A percentile compares a stretch with the other conserved stretches of the same genome.
These are phyloP conservation scores for Sindora glabra DNA, from an alignment of 306 rosid species.

Conservation along the genomic window DNA sequence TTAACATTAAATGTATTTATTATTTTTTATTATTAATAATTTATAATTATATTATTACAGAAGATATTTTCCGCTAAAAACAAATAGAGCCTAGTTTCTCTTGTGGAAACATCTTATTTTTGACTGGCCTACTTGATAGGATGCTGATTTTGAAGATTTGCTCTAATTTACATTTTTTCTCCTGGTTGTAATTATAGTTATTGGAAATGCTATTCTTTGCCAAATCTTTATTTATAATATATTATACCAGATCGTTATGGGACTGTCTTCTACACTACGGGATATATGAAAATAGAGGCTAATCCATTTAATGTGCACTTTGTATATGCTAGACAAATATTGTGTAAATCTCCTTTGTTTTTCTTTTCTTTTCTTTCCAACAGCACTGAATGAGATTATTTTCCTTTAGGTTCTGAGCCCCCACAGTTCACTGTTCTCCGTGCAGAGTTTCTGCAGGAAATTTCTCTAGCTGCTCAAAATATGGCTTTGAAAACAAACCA, in stretches of 20 bases:
- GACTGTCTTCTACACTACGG: neutral
- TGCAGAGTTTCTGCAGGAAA: constrained; percentile 38
- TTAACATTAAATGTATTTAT: no score
- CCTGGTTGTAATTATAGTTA: neutral
- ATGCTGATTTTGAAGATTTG: no score
- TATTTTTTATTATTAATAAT: no score
- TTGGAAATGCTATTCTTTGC: neutral
- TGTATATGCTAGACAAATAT: neutral
- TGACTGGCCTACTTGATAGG: neutral
- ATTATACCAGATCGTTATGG: neutral
- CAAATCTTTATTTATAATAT: neutral
- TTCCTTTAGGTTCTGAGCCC: constrained; percentile 35
- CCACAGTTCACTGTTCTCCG: constrained; percentile 43
- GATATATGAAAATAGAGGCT: neutral
- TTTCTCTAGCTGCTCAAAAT: constrained; percentile 48
- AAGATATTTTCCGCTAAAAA: no score
- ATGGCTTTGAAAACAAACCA: constrained; percentile 19
- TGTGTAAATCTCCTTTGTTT: neutral
- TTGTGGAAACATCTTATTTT: neutral
- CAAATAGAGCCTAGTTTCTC: no score
- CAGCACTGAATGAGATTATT: neutral
- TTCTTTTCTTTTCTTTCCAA: neutral
- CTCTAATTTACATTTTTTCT: neutral
- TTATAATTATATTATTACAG: no score
- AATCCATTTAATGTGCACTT: neutral